phyloP scores from a whole-genome alignment of 257 asterid genomes.

The Ilex asprella region DNA sequence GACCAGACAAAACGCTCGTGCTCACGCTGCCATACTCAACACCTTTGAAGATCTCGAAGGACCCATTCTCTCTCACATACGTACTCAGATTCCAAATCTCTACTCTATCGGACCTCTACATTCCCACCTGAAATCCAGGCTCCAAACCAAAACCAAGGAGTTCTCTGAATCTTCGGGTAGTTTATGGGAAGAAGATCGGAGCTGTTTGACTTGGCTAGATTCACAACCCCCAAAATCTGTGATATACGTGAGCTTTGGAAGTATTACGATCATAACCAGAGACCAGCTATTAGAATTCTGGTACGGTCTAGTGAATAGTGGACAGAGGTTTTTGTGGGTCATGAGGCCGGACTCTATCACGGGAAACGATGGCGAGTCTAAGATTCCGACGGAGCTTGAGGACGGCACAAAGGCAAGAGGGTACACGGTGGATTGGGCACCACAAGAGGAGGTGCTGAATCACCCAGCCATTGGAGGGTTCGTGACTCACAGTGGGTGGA shows the following conservation, averaged over 20 bases:
- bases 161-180: slow-evolving; percentile 11
- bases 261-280: slow-evolving; percentile 25
- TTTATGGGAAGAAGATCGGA: slow-evolving; percentile 43
- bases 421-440: slow-evolving; percentile 36
- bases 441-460: slow-evolving; percentile 33
- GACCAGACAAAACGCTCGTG: slow-evolving; percentile 14
- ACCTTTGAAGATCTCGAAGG: slow-evolving; percentile 30
- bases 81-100: slow-evolving; percentile 14
- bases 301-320: slow-evolving; percentile 56
- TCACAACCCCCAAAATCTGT: slow-evolving; percentile 39
- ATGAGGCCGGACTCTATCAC: slow-evolving; percentile 35
- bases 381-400: slow-evolving; percentile 18
- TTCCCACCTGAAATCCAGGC: slow-evolving; percentile 13
- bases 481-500: slow-evolving; percentile 45
- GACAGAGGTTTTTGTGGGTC: slow-evolving; percentile 50
- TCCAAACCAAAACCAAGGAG: not conserved
- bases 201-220: slow-evolving; percentile 56
- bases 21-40: slow-evolving; percentile 23
- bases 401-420: slow-evolving; percentile 30
- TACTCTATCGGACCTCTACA: slow-evolving; percentile 30
- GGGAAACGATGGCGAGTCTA: slow-evolving; percentile 8
- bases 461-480: slow-evolving; percentile 36
- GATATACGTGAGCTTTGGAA: slow-evolving; percentile 57
- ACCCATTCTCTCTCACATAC: slow-evolving; percentile 14
- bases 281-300: slow-evolving; percentile 38